A percentile compares a stretch with the other conserved stretches of the same genome.
phyloP scores from a whole-genome alignment of 768 basidiomycete species.

The Russula dissimulans region DNA sequence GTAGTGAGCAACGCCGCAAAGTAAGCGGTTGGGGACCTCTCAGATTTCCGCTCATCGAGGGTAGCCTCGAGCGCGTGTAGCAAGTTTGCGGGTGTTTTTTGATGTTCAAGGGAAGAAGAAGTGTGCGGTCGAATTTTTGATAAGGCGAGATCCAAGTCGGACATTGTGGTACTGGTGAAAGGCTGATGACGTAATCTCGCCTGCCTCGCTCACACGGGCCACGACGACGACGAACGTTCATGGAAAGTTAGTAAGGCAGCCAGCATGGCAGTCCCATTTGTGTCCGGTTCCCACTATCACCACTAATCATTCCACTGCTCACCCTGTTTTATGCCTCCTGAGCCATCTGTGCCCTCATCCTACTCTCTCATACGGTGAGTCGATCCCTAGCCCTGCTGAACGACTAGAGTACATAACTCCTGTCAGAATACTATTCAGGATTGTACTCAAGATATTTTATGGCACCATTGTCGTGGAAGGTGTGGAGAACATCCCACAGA shows the following conservation, averaged over 20 bases:
- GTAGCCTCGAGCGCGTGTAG: slow-evolving; percentile 79
- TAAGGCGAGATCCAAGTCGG: slow-evolving; percentile 45
- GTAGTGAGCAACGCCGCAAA: slow-evolving; percentile 87
- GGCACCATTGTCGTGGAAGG: slow-evolving; percentile 83
- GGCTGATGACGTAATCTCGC: slow-evolving; percentile 3
- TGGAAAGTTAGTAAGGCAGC: not conserved
- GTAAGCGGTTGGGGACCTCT: slow-evolving; percentile 78
- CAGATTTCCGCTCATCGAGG: slow-evolving; percentile 57
- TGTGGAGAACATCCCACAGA: slow-evolving; percentile 55
- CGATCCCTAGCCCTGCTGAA: not conserved
- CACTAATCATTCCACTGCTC: not conserved
- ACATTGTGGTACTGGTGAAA: not conserved
- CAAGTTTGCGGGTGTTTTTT: slow-evolving; percentile 82
- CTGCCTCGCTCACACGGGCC: not conserved
- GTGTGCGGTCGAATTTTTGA: slow-evolving; percentile 84
- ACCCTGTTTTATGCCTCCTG: slow-evolving; percentile 27
- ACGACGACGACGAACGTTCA: slow-evolving; percentile 1
- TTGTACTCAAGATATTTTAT: slow-evolving; percentile 88
- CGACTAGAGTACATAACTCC: not conserved
- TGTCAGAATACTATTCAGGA: slow-evolving; percentile 56
- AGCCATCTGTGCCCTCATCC: slow-evolving; percentile 47
- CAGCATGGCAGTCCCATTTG: not conserved
- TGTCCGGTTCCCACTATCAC: not conserved
- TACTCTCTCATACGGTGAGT: slow-evolving; percentile 59
- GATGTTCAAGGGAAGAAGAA: slow-evolving; percentile 71